Conservation (phyloP, 2,329 filamentous ascomycete species). For the Exophiala bonariae region DNA sequence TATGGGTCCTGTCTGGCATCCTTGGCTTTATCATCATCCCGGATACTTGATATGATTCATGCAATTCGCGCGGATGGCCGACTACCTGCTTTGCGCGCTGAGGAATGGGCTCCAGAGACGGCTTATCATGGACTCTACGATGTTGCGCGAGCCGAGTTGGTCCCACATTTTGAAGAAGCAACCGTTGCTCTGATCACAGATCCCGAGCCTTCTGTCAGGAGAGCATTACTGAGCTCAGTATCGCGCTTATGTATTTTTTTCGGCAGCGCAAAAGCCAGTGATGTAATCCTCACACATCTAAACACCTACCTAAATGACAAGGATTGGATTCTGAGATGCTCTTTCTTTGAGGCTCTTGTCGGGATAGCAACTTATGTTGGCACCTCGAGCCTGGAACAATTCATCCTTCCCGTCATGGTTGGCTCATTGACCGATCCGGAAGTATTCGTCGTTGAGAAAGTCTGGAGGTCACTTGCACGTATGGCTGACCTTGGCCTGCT, state of each 20-base stretch:
- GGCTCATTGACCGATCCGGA: conserved; percentile 91
- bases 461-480: conserved; percentile 80
- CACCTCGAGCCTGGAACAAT: conserved; percentile 85
- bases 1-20: conserved; percentile 92
- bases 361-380: conserved; percentile 90
- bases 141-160: conserved; percentile 76
- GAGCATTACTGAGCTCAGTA: conserved; percentile 89
- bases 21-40: conserved; percentile 78
- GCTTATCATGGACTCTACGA: conserved; percentile 85
- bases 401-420: conserved; percentile 92
- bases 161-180: conserved; percentile 81
- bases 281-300: conserved; percentile 92
- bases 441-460: conserved; percentile 89
- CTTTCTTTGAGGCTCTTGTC: conserved; percentile 93
- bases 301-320: conserved; percentile 97
- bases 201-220: conserved; percentile 76
- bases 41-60: conserved; percentile 88
- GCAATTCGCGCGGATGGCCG: conserved; percentile 82
- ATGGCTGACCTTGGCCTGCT: conserved; percentile 87
- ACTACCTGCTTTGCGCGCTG: conserved; percentile 75
- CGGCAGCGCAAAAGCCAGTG: conserved; percentile 84
- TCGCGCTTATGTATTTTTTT: conserved; percentile 94
- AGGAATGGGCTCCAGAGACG: conserved; percentile 65
- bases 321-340: conserved; percentile 95
- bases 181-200: conserved; percentile 91